Conservation (phyloP, 495 filamentous ascomycete species). For the Trichoderma erinaceum region DNA sequence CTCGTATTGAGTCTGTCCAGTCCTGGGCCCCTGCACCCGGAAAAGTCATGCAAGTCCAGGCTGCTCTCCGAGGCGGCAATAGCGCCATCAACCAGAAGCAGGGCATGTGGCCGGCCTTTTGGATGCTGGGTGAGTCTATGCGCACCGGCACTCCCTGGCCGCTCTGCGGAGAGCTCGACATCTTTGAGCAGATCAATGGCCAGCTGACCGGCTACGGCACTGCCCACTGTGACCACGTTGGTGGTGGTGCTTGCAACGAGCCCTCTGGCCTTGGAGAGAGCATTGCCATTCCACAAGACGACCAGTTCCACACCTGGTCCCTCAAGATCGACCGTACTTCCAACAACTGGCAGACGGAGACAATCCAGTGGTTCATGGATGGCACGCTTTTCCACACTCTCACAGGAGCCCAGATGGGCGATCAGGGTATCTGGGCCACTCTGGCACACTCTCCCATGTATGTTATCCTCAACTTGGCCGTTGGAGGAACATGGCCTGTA, state of each 20-base stretch:
- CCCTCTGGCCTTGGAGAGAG: constrained; percentile 30
- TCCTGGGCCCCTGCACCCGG: constrained; percentile 38
- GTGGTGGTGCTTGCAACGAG: constrained; percentile 44
- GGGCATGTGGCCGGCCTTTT: constrained; percentile 51
- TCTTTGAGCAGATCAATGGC: constrained; percentile 48
- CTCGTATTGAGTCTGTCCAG: constrained; percentile 39
- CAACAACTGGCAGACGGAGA: constrained; percentile 34
- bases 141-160: constrained; percentile 46
- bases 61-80: constrained; percentile 37
- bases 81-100: constrained; percentile 29
- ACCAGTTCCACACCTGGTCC: constrained; percentile 35
- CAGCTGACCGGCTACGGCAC: constrained; percentile 39
- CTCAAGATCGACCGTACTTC: constrained; percentile 4
- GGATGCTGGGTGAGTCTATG: constrained; percentile 45
- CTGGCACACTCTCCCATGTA: constrained; percentile 43
- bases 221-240: constrained; percentile 38
- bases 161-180: constrained; percentile 46
- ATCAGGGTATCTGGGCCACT: constrained; percentile 38
- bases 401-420: constrained; percentile 35
- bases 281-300: constrained; percentile 27
- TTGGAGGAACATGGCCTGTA: constrained; percentile 37
- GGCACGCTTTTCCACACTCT: constrained; percentile 35
- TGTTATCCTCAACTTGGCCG: constrained; percentile 45
- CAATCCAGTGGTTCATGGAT: constrained; percentile 41
- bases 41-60: constrained; percentile 35